These are phyloP conservation scores for Byssothecium circinans DNA, from an alignment of 2,329 filamentous ascomycete species.

Conservation along the genomic window DNA sequence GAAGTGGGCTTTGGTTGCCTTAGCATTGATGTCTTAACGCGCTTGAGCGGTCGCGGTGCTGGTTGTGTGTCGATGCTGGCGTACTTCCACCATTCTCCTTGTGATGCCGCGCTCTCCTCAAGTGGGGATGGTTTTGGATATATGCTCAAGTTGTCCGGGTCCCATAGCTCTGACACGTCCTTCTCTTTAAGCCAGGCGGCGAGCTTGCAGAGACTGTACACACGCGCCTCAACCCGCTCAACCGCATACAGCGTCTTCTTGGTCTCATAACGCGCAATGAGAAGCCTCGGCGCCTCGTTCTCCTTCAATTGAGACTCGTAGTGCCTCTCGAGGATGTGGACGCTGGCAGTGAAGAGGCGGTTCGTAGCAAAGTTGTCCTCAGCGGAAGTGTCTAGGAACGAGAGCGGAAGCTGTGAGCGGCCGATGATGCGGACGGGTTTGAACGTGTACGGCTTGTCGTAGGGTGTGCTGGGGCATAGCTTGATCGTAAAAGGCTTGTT, in stretches of 20 bases:
- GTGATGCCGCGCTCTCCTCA: not conserved
- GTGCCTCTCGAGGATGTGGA: slow-evolving; percentile 35
- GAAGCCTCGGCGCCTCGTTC: slow-evolving; percentile 22
- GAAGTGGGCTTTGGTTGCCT: slow-evolving; percentile 14
- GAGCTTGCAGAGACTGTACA: slow-evolving; percentile 70
- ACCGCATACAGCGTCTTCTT: slow-evolving; percentile 80
- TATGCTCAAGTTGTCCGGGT: slow-evolving; percentile 44
- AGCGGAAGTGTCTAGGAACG: slow-evolving; percentile 39
- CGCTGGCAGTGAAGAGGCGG: slow-evolving; percentile 39
- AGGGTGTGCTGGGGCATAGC: slow-evolving; percentile 31
- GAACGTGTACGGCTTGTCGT: slow-evolving; percentile 34
- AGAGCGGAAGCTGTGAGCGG: slow-evolving; percentile 42
- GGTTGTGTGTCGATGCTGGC: slow-evolving; percentile 24
- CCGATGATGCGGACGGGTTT: slow-evolving; percentile 39
- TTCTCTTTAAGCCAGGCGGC: slow-evolving; percentile 66
- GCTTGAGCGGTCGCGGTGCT: slow-evolving; percentile 21
- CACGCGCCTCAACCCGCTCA: slow-evolving; percentile 62
- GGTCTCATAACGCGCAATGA: slow-evolving; percentile 38
- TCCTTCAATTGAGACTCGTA: slow-evolving; percentile 9
- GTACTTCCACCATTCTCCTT: slow-evolving; percentile 36
- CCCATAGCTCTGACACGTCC: slow-evolving; percentile 47
- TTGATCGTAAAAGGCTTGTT: slow-evolving; percentile 36
- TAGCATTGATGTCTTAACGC: slow-evolving; percentile 36
- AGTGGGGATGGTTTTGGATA: slow-evolving; percentile 60
- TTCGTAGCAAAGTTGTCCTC: slow-evolving; percentile 26